phyloP scores from a whole-genome alignment of 2,329 filamentous ascomycete species.

The Chaetomiaceae sp. region DNA sequence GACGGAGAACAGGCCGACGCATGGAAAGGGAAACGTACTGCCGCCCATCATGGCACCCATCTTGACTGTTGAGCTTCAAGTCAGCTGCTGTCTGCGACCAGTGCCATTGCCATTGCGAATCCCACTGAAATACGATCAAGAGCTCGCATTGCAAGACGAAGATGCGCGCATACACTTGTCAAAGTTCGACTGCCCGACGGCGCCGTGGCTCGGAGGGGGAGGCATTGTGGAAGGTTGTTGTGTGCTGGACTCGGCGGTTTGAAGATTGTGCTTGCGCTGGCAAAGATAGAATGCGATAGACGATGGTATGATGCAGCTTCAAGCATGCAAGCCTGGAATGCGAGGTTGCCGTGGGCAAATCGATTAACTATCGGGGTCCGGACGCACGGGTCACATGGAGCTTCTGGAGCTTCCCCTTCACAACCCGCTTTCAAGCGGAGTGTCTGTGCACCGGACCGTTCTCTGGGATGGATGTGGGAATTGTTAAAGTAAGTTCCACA shows the following conservation, averaged over 20 bases:
- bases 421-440: not conserved
- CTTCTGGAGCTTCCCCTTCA: not conserved
- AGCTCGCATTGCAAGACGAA: not conserved
- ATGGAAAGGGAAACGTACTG: conserved; percentile 57
- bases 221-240: conserved; percentile 28
- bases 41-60: conserved; percentile 99
- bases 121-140: not conserved
- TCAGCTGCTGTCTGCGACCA: conserved; percentile 27
- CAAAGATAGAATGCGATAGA: not conserved
- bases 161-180: conserved; percentile 46
- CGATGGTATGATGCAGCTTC: not conserved
- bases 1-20: not conserved
- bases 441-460: not conserved
- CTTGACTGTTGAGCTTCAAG: conserved; percentile 64
- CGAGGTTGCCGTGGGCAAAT: conserved; percentile 11
- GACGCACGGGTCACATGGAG: conserved; percentile 8
- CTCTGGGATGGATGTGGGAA: too few relatives aligned
- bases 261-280: too few relatives aligned
- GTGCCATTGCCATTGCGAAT: too few relatives aligned
- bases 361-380: too few relatives aligned
- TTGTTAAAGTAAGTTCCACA: too few relatives aligned
- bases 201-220: conserved; percentile 29
- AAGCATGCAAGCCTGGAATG: not conserved
- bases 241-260: not conserved
- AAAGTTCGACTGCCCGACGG: conserved; percentile 44